Conservation (phyloP, 306 rosid species). For the Lablab purpureus region DNA sequence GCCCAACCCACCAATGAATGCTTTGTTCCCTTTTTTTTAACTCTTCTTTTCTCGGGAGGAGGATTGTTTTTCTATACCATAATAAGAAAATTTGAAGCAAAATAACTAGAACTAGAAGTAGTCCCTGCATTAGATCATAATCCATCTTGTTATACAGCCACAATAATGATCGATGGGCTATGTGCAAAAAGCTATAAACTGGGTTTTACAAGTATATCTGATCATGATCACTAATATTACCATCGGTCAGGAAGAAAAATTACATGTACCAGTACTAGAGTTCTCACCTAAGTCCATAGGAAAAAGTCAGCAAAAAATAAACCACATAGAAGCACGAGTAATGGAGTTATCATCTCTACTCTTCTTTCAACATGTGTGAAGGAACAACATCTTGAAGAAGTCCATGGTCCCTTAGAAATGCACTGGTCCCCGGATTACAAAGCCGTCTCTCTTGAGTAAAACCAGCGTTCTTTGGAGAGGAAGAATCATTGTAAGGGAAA, state of each 20-base stretch:
- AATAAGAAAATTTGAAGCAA: neutral
- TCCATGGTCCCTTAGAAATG: conserved; percentile 65
- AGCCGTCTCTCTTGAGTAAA: conserved; percentile 57
- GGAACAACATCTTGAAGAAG: conserved; percentile 88
- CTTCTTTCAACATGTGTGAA: conserved; percentile 71
- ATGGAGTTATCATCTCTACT: conserved; percentile 47
- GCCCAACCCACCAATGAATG: conserved; percentile 36
- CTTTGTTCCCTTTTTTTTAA: neutral
- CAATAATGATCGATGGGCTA: conserved; percentile 43
- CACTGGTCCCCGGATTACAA: conserved; percentile 49
- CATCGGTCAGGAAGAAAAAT: conserved; percentile 57
- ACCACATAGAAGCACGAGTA: conserved; percentile 40
- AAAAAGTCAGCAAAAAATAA: conserved; percentile 53
- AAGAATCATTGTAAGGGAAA: conserved; percentile 39
- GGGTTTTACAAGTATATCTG: conserved; percentile 52
- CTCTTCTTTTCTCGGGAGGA: neutral
- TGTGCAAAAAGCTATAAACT: conserved; percentile 49
- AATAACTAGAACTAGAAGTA: neutral
- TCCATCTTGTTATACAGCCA: conserved; percentile 41
- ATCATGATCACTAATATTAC: conserved; percentile 43
- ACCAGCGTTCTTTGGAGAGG: conserved; percentile 31
- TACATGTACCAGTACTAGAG: conserved; percentile 49
- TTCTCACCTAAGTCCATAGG: conserved; percentile 47
- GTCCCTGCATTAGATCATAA: conserved; percentile 49
- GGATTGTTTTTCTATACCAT: neutral